phyloP scores from a whole-genome alignment of 495 filamentous ascomycete species.

The Barbatosphaeria neglecta region DNA sequence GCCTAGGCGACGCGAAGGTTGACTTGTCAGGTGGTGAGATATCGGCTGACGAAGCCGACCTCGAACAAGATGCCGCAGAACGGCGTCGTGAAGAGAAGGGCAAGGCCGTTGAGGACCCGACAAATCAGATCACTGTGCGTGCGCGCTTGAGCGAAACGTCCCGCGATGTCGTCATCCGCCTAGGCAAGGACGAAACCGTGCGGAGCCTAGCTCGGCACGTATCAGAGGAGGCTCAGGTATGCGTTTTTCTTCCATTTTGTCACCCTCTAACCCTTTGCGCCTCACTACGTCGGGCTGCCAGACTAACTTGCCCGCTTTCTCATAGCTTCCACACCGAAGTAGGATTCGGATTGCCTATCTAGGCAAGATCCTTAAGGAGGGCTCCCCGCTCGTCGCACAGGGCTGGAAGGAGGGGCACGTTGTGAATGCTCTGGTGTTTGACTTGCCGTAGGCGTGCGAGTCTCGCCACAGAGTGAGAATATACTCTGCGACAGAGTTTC shows the following conservation, averaged over 20 bases:
- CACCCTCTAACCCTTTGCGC: neutral
- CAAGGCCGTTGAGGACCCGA: constrained; percentile 35
- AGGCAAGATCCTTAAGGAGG: constrained; percentile 65
- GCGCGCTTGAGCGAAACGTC: constrained; percentile 62
- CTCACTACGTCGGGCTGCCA: constrained; percentile 14
- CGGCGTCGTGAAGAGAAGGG: constrained; percentile 57
- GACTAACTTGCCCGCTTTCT: no score
- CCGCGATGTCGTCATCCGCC: constrained; percentile 48
- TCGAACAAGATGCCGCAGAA: constrained; percentile 40
- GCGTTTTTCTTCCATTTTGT: constrained; percentile 8
- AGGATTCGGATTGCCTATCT: constrained; percentile 64
- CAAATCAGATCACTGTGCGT: constrained; percentile 47
- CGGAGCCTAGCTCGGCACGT: constrained; percentile 50
- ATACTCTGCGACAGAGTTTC: no score
- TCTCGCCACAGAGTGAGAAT: neutral
- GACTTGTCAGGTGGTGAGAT: constrained; percentile 35
- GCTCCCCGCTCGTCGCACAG: constrained; percentile 47
- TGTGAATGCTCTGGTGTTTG: constrained; percentile 68
- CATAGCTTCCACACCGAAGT: constrained; percentile 37
- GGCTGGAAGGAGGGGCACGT: constrained; percentile 69
- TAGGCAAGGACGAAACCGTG: constrained; percentile 52
- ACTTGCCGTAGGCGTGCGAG: constrained; percentile 21
- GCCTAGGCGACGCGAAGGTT: constrained; percentile 28
- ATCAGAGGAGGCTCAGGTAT: constrained; percentile 53
- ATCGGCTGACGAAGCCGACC: constrained; percentile 22